These are phyloP conservation scores for Fraxinus greggii DNA, from an alignment of 305 asterid species.

Conservation along the genomic window DNA sequence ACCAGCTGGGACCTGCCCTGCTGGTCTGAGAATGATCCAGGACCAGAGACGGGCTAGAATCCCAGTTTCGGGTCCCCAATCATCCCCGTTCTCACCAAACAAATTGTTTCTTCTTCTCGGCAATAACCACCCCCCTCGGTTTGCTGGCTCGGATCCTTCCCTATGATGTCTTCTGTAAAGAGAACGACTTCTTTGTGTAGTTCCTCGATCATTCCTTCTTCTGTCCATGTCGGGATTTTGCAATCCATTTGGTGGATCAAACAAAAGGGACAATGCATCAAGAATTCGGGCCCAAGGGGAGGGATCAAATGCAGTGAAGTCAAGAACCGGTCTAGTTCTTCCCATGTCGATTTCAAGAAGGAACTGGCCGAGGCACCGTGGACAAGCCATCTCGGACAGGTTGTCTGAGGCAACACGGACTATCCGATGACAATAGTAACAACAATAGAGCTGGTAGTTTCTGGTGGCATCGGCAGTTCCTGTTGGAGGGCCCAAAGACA, in stretches of 20 bases:
- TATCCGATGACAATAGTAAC: constrained; percentile 79
- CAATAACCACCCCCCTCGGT: constrained; percentile 26
- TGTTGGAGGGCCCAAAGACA: constrained; percentile 40
- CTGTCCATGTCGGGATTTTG: constrained; percentile 12
- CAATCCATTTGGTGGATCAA: constrained; percentile 38
- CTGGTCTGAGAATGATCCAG: constrained; percentile 55
- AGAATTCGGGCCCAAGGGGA: constrained; percentile 76
- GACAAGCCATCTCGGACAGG: constrained; percentile 52
- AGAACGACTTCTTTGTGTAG: background rate
- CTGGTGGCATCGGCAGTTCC: constrained; percentile 22
- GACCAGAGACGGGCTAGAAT: constrained; percentile 74
- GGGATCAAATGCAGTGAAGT: constrained; percentile 68
- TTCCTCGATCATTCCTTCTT: constrained; percentile 8
- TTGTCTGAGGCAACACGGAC: constrained; percentile 45
- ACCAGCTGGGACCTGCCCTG: background rate
- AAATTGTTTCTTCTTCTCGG: constrained; percentile 42
- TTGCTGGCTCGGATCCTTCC: background rate
- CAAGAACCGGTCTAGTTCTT: constrained; percentile 43
- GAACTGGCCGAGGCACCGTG: constrained; percentile 68
- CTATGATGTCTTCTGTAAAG: constrained; percentile 25
- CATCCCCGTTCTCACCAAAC: constrained; percentile 35
- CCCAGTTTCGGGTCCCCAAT: constrained; percentile 61
- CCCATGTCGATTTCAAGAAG: constrained; percentile 49
- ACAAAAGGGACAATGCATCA: constrained; percentile 68
- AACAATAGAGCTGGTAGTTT: constrained; percentile 62